Evolutionary conservation across 2,329 filamentous ascomycete genomes (phyloP).

Genomic region (Bipolaris bicolor): DNA sequence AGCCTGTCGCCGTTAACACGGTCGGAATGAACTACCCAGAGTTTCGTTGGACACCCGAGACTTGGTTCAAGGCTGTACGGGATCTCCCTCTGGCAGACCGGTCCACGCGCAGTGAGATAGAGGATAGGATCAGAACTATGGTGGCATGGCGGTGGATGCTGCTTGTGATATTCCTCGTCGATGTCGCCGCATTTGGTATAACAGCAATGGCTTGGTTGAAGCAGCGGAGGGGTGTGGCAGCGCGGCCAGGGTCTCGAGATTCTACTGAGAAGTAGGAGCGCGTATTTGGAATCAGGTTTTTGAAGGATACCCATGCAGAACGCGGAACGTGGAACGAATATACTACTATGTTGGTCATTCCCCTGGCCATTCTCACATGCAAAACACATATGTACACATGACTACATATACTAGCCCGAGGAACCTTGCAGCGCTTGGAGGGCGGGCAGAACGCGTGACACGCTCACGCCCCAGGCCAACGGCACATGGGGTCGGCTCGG

Average conservation of each 20-base stretch:
- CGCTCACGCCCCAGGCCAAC: neutral
- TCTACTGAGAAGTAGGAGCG: slow-evolving; percentile 19
- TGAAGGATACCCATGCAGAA: neutral
- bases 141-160: slow-evolving; percentile 45
- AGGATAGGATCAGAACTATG: slow-evolving; percentile 33
- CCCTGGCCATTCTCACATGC: neutral
- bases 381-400: neutral
- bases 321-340: slow-evolving; percentile 3
- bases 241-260: slow-evolving; percentile 11
- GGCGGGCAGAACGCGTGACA: slow-evolving; percentile 1
- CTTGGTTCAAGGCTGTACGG: slow-evolving; percentile 41
- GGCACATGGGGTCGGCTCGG: neutral
- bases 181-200: slow-evolving; percentile 28
- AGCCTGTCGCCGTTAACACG: slow-evolving; percentile 28
- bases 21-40: slow-evolving; percentile 29
- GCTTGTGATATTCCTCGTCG: slow-evolving; percentile 36
- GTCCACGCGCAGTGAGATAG: slow-evolving; percentile 24
- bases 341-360: neutral
- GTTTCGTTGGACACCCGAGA: slow-evolving; percentile 42
- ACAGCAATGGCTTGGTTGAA: slow-evolving; percentile 25
- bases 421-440: slow-evolving; percentile 1
- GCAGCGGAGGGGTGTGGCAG: slow-evolving; percentile 27
- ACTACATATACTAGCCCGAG: neutral
- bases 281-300: too few species aligned
- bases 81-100: slow-evolving; percentile 34